Conservation (phyloP, 83 land plant genomes). For the Isoetes engelmannii region DNA sequence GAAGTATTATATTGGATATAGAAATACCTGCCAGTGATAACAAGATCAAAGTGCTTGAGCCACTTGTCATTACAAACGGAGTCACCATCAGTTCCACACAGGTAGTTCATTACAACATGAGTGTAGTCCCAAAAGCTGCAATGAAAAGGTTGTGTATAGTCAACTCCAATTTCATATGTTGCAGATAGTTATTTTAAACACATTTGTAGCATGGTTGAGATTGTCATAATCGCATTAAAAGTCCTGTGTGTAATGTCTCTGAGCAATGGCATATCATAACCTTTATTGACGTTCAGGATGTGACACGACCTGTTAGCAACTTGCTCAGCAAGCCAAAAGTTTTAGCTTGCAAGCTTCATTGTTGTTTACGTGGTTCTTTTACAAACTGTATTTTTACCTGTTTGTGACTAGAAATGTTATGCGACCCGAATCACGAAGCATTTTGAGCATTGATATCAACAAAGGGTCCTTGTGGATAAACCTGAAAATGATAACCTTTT, state of each 20-base stretch:
- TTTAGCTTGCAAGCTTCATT: too few relatives aligned
- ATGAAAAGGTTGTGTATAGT: not conserved
- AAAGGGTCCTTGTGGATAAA: constrained; percentile 6
- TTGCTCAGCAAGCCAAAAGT: too few relatives aligned
- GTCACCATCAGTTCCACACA: constrained; percentile 7
- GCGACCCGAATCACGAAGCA: constrained; percentile 11
- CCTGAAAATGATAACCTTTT: not conserved
- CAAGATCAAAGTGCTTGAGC: constrained; percentile 6
- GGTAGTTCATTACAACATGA: constrained; percentile 8
- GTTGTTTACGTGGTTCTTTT: too few relatives aligned
- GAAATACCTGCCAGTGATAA: constrained; percentile 7
- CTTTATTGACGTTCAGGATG: not conserved
- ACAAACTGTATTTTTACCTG: not conserved
- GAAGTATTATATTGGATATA: not conserved
- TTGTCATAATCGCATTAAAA: too few relatives aligned
- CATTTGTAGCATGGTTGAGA: too few relatives aligned
- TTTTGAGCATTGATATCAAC: constrained; percentile 4
- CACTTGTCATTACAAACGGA: not conserved
- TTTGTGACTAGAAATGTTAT: constrained; percentile 10
- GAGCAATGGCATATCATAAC: not conserved
- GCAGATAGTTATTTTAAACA: too few relatives aligned
- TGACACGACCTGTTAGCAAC: not conserved
- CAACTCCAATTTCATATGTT: too few relatives aligned
- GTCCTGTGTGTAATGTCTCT: too few relatives aligned
- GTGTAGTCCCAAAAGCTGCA: constrained; percentile 11